Percentiles rank a stretch among this genome's conserved stretches.
These are phyloP conservation scores for Chlorella sp. DNA, from an alignment of 139 green algal species.

Conservation along the genomic window DNA sequence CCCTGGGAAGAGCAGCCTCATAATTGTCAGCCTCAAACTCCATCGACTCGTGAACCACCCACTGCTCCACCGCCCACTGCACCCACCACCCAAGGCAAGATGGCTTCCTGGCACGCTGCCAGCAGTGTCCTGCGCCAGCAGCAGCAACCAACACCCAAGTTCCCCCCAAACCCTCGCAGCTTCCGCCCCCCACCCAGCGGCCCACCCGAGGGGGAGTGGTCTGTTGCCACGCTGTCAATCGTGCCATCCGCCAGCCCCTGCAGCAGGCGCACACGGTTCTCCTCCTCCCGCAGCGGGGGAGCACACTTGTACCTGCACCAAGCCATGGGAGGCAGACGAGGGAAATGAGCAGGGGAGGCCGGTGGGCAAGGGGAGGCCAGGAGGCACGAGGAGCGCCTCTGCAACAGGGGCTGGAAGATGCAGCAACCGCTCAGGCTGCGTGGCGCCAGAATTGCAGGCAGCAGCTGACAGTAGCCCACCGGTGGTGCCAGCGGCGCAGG, in stretches of 20 bases:
- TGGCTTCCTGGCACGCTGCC: too few species aligned
- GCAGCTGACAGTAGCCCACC: too few species aligned
- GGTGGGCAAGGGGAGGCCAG: neutral
- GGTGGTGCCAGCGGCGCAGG: too few species aligned
- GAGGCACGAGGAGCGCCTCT: neutral
- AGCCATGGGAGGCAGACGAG: neutral
- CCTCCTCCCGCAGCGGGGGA: constrained; percentile 72
- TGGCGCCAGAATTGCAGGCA: too few species aligned
- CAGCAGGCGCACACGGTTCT: constrained; percentile 73
- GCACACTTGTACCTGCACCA: constrained; percentile 80
- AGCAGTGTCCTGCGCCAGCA: neutral
- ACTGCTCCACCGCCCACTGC: neutral
- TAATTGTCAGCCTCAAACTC: too few species aligned
- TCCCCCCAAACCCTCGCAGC: neutral
- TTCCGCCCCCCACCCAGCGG: neutral
- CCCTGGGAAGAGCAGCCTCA: too few species aligned
- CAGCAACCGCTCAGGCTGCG: too few species aligned
- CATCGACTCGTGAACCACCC: neutral
- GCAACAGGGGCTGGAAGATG: neutral
- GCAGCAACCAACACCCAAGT: neutral
- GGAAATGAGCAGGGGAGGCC: neutral
- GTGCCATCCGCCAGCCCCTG: constrained; percentile 59
- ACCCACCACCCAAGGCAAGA: too few species aligned
- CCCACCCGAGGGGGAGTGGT: constrained; percentile 88
- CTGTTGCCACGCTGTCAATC: constrained; percentile 80